Evolutionary conservation across 1,139 yeast species (phyloP), one percentile per base, ranked within the genome.

Genomic region (Yamadazyma membranifaciens): DNA sequence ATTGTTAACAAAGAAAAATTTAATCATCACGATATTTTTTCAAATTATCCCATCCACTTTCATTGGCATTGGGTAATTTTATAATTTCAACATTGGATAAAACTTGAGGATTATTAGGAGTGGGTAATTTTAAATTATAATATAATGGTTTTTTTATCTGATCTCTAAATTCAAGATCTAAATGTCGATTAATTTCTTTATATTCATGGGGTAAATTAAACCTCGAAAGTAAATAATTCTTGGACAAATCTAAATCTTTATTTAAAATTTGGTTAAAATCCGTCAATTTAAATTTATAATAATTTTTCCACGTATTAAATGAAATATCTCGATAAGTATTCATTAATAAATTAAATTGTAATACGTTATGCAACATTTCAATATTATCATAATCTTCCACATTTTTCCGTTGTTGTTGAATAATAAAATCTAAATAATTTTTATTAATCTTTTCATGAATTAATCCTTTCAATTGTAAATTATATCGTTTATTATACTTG

Each of bases 31-130:
- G 58, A 45, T 61, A 71, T 50, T 67, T 69, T 42, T 63, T 60
- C 41, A 72, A 52, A 45, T 72, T 72, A 43, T 70, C 77, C 78
- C 77, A 72, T 2, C 71, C 78, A 37, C 72, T 43, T n/a, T 68
- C 57, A 45, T 72, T 72, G 17, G 74, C 63, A 50, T 71, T 72
- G 2, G 78, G 78, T 34, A 72, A 59, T 51, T 68, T 69, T 28
- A 72, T 58, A 10, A 71, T 58, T 47, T 72, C 78, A 24, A 69
- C 54, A 45, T 63, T 67, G 39, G 64, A 68, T 44, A 69, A 57
- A 12, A 58, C 45, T 40, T 65, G 70, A 1, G 73, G 67, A 38
- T 66, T 65, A 33, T 50, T 51, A 5, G 51, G 44, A 37, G 67
- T 72, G 0, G 72, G 63, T 43, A 60, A 59, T 5, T 65, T 54